Conservation (phyloP, 2,329 filamentous ascomycete genomes). For the Alternaria atra region DNA sequence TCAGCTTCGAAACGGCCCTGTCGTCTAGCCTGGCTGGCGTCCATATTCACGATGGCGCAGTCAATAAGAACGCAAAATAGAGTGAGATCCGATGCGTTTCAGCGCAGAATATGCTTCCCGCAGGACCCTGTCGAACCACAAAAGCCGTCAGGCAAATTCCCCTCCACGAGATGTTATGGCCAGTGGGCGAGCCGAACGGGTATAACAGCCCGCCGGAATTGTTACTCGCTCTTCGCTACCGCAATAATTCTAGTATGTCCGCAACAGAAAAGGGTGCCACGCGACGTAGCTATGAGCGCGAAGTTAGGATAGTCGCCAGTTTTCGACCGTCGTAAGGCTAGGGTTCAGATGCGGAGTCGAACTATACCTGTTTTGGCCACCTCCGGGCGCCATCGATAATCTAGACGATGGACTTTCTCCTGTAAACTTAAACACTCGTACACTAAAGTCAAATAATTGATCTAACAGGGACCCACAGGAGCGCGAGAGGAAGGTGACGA, state of each 20-base stretch:
- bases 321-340: background rate
- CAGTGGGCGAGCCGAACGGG: background rate
- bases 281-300: background rate
- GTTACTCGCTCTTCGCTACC: background rate
- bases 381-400: conserved; percentile 1
- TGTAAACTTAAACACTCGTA: conserved; percentile 3
- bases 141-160: background rate
- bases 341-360: background rate
- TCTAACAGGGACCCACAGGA: background rate
- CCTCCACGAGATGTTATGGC: background rate
- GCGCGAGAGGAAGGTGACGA: conserved; percentile 1
- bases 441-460: background rate
- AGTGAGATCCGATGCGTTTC: background rate
- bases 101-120: background rate
- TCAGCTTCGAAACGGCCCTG: conserved; percentile 11
- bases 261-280: background rate
- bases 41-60: background rate
- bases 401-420: background rate
- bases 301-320: conserved; percentile 7
- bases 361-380: background rate
- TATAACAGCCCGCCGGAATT: background rate
- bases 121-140: too few relatives aligned
- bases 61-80: background rate
- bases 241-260: background rate
- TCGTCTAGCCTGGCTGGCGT: conserved; percentile 1